Base-by-base conservation (phyloP, 768 basidiomycete species). In the Termitomyces heimii region DNA sequence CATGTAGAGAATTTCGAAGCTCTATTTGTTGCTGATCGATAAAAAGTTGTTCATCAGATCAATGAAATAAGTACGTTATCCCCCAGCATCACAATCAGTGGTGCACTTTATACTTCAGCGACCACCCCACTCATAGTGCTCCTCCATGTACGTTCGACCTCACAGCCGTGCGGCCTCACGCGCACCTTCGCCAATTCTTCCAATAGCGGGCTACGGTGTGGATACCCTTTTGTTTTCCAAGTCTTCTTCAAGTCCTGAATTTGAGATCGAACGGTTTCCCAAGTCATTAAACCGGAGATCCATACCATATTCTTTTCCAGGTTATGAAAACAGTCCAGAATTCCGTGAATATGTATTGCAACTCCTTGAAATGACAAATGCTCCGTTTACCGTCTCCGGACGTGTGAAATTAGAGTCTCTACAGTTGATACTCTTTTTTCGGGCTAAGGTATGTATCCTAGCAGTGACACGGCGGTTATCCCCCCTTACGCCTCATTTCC, bases 401-500 rank as follows among this genome's bases (percentile, higher is more conserved):
- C 76, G 84, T 32, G 85, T 91, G 47, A 85, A 85, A 7, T 71
- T 89, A 40, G 88, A 90, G 69, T 81, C 85, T 18, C 76, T 82
- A 3, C 80, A 81, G 58, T 72, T 90, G 37, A 80, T 83, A 13
- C 71, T 92, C 53, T 92, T 92, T 75, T 92, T 92, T 74, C 79
- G 89, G 22, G 83, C 88, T 40, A 87, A 88, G 81, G 90, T 85
- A 61, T 42, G 78, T 68, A 13, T 32, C 43, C 44, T 8, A 39
- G 48, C 37, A 39, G 44, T 37, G 9, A 8, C 9, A 20, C 48
- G 7, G n/a, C 3, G 0, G 43, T 34, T 10, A 54, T 34, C 22
- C 14, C 26, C 20, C 32, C 54, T 59, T 47, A 66, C 54, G 37
- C 47, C 28, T 31, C 51, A 31, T 37, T n/a, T 43, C 6, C 48